Evolutionary conservation across 129 eudicot species (phyloP).

Genomic region (Artemisia annua): DNA sequence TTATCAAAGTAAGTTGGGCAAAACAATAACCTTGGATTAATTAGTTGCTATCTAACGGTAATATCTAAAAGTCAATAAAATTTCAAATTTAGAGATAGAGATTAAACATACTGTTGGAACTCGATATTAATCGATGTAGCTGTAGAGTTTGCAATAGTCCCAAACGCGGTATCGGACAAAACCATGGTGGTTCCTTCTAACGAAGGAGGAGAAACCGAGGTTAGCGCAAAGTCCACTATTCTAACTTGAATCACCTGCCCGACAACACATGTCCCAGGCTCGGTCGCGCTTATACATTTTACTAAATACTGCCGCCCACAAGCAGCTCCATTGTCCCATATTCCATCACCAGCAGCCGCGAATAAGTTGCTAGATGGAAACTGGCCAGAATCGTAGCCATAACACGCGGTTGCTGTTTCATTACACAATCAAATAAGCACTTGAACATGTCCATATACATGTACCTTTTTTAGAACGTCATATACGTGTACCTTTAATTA

Average conservation of each 20-base stretch:
- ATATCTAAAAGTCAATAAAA: too few species aligned
- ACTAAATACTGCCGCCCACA: conserved; percentile 71
- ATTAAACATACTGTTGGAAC: conserved; percentile 49
- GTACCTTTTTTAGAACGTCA: too few species aligned
- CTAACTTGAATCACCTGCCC: conserved; percentile 48
- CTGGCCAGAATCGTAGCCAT: conserved; percentile 52
- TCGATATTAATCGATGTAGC: conserved; percentile 47
- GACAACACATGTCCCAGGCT: conserved; percentile 30
- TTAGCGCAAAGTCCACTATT: conserved; percentile 48
- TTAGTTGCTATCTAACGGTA: too few species aligned
- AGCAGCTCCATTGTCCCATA: conserved; percentile 81
- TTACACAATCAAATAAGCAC: too few species aligned
- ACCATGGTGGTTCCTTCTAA: conserved; percentile 45
- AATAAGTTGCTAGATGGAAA: conserved; percentile 67
- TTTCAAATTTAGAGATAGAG: not conserved
- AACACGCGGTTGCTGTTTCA: conserved; percentile 56
- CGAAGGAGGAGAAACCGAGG: conserved; percentile 28
- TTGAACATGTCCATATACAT: too few species aligned
- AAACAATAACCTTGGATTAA: too few species aligned
- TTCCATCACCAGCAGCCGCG: conserved; percentile 69
- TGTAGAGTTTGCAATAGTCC: conserved; percentile 37
- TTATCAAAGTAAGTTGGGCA: too few species aligned
- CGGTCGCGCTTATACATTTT: conserved; percentile 56
- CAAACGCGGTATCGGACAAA: conserved; percentile 50
- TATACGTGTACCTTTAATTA: too few species aligned